Evolutionary conservation across 2,329 filamentous ascomycete genomes (phyloP).

Genomic region (Pyricularia pennisetigena): DNA sequence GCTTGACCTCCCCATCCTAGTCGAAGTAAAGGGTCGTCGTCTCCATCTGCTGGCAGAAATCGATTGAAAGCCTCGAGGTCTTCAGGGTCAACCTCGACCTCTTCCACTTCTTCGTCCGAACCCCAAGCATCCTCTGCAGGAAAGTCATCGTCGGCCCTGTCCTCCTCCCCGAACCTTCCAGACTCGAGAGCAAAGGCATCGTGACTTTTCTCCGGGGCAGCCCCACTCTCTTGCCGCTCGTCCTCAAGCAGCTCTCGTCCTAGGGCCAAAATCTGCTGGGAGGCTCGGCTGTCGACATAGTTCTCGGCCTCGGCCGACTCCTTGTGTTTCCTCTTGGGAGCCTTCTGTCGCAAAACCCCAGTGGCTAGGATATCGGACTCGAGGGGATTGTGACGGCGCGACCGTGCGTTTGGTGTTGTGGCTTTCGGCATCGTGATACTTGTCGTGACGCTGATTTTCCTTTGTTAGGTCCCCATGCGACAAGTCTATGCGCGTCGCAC

Average conservation of each 20-base stretch:
- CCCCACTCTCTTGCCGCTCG: slow-evolving; percentile 29
- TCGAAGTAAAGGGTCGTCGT: slow-evolving; percentile 63
- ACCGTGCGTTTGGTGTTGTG: slow-evolving; percentile 45
- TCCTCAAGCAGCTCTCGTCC: slow-evolving; percentile 84
- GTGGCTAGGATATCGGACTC: slow-evolving; percentile 75
- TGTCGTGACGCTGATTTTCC: not conserved
- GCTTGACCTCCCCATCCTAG: slow-evolving; percentile 44
- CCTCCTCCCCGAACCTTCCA: slow-evolving; percentile 42
- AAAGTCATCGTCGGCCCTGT: slow-evolving; percentile 34
- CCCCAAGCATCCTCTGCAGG: slow-evolving; percentile 64
- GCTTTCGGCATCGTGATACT: slow-evolving; percentile 66
- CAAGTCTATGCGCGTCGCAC: not conserved
- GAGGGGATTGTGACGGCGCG: slow-evolving; percentile 78
- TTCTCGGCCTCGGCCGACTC: slow-evolving; percentile 48
- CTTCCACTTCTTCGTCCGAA: slow-evolving; percentile 62
- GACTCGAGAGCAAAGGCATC: slow-evolving; percentile 76
- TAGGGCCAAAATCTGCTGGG: slow-evolving; percentile 79
- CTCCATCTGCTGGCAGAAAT: slow-evolving; percentile 66
- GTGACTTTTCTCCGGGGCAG: slow-evolving; percentile 28
- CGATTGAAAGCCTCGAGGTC: slow-evolving; percentile 87
- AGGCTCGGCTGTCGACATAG: slow-evolving; percentile 82
- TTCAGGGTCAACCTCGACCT: slow-evolving; percentile 75
- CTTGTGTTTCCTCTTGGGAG: slow-evolving; percentile 60
- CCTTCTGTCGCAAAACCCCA: slow-evolving; percentile 62
- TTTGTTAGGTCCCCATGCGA: not conserved